Conservation (phyloP, 78 protist genomes). For the Dictyostelium intermedium region DNA sequence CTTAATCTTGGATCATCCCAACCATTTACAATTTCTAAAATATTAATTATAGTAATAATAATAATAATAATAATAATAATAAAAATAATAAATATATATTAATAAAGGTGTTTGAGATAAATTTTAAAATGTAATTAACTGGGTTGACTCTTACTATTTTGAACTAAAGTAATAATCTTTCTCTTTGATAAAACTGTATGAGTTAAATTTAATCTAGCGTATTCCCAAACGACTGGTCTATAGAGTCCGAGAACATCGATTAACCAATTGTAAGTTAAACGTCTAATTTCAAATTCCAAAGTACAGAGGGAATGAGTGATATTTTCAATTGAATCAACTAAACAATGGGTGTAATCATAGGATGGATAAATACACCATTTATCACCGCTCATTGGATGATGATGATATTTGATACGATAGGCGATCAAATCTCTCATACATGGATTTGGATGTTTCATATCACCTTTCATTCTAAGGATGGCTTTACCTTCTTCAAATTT, state of each 20-base stretch:
- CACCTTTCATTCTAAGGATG: slow-evolving; percentile 95
- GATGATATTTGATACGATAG: slow-evolving; percentile 93
- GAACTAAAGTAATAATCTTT: slow-evolving; percentile 89
- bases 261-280: slow-evolving; percentile 97
- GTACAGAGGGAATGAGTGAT: slow-evolving; percentile 99
- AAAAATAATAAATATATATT: background rate
- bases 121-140: too few species aligned
- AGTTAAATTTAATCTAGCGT: slow-evolving; percentile 93
- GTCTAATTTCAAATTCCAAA: slow-evolving; percentile 94
- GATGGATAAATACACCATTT: slow-evolving; percentile 99
- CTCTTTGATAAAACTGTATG: slow-evolving; percentile 96
- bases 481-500: slow-evolving; percentile 93
- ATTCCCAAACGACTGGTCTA: slow-evolving; percentile 99
- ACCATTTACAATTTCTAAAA: slow-evolving; percentile 85
- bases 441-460: slow-evolving; percentile 90
- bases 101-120: too few species aligned
- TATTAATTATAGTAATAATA: too few species aligned
- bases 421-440: slow-evolving; percentile 93
- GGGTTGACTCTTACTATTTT: slow-evolving; percentile 30
- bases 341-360: slow-evolving; percentile 99
- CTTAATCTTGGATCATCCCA: slow-evolving; percentile 99
- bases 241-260: slow-evolving; percentile 89
- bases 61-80: background rate
- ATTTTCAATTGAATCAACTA: slow-evolving; percentile 97
- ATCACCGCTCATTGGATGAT: slow-evolving; percentile 93